Evolutionary conservation across 805 yeast species (phyloP).

Genomic region (Saccharomycopsis olivae): DNA sequence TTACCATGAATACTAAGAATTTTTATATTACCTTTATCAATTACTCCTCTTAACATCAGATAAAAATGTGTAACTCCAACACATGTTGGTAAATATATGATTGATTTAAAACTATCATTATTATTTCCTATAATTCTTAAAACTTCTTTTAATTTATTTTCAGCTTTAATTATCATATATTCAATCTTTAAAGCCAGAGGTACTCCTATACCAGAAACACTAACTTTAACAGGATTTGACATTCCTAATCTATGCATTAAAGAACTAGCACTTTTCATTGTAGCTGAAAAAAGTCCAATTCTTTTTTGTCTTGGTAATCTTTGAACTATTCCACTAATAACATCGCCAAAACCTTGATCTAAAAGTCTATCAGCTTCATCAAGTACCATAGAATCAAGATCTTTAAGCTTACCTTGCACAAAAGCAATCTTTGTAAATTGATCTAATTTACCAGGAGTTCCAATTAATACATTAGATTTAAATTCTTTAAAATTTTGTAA

Average conservation of each 20-base stretch:
- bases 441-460: conserved; percentile 83
- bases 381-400: conserved; percentile 64
- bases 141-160: conserved; percentile 47
- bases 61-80: conserved; percentile 71
- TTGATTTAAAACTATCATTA: conserved; percentile 61
- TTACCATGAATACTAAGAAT: conserved; percentile 86
- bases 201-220: conserved; percentile 49
- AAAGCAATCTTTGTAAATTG: conserved; percentile 51
- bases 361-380: conserved; percentile 92
- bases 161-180: conserved; percentile 51
- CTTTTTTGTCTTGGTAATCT: conserved; percentile 82
- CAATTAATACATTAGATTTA: conserved; percentile 69
- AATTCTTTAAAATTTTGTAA: conserved; percentile 40
- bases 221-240: conserved; percentile 83
- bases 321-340: conserved; percentile 56
- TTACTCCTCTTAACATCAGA: conserved; percentile 29
- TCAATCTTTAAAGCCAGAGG: conserved; percentile 59
- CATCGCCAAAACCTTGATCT: conserved; percentile 64
- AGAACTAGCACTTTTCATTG: conserved; percentile 74
- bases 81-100: conserved; percentile 91
- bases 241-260: conserved; percentile 74
- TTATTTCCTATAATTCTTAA: conserved; percentile 43
- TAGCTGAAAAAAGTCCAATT: conserved; percentile 91
- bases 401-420: conserved; percentile 39
- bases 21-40: conserved; percentile 25